Base-by-base conservation (phyloP, 768 basidiomycete species). In the Tephrocybe sp. region DNA sequence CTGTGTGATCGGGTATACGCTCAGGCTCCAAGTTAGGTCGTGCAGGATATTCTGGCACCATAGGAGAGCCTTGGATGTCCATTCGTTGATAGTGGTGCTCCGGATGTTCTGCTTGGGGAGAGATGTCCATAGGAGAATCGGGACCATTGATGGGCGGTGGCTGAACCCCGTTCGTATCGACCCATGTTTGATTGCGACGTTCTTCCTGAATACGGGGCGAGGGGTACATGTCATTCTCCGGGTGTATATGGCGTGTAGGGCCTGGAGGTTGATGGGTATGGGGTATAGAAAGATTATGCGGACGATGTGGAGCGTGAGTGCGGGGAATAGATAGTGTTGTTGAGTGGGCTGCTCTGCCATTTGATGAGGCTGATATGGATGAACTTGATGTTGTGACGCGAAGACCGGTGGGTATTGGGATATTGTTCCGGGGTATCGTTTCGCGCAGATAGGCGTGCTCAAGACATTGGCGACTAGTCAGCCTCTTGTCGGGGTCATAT, bases 401-500 rank as follows among this genome's bases (percentile, higher is more conserved):
- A 43, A 82, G 64, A 34, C 76, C 75, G 22, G 80, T 69, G 47
- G 84, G 84, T 54, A 83, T 69, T 16, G 84, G 84, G 18, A 86
- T 82, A 58, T 80, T 74, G 56, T 86, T 86, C 41, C 81, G 77
- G 28, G 79, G 82, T 52, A 75, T 72, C 11, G 88, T 91, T 69
- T 97, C 91, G 51, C 78, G 78, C 49, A 98, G 83, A 74, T 98
- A 99, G 12, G 84, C 76, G 65, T 98, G 94, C 26, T 92, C 82
- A 54, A 97, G 72, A 65, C 94, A 96, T 64, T 95, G 82, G 41
- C 78, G 78, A 49, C 91, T 88, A 1, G 94, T 97, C 41, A 98
- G 75, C 24, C 97, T 87, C 41, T 78, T 74, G 32, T 84, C 84
- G 21, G 97, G 95, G 60, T 98, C 92, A 69, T 97, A 98, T 60